Evolutionary conservation across 164 flowering plant species (phyloP), one percentile per base, ranked within the genome.

Genomic region (Liriodendron chinense): DNA sequence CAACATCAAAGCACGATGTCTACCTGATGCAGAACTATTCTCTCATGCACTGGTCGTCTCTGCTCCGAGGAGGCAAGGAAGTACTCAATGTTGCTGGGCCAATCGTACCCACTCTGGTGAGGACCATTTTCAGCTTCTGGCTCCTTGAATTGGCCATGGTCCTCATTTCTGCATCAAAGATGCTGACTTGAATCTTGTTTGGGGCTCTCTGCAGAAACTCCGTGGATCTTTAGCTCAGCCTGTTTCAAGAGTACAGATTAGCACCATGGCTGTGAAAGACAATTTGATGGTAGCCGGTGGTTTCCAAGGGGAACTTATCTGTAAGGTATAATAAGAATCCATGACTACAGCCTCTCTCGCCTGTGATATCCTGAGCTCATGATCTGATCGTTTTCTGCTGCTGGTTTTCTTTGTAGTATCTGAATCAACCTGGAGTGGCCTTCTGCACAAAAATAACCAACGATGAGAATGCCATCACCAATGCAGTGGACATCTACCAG

Each of bases 1-100:
- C 98, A 49, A 94, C 98, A 56, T 92, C 98, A 53, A 94, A 94
- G 84, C 97, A 94, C 53, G 98, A 95, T 82, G 93, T 91, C 2
- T 95, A 93, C 78, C 91, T 95, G 23, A 86, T 90, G 92, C 92
- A 93, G 78, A 91, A 92, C 75, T 92, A 87, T 77, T 93, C 98
- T 14, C 82, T 91, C 23, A 92, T 90, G 94, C 98, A 95, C 73
- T 93, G 98, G 98, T 95, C 98, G 4, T 82, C 98, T 3, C 75
- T 90, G 64, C 86, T 81, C 18, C 80, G 84, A 21, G 89, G 85
- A 71, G 88, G 88, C 28, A 84, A 83, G 75, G 98, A 95, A 82
- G 91, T 95, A 22, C 83, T 93, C 9, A 92, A 89, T 78, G 96
- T 92, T 62, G 88, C 92, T 57, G 86, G 83, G 74, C 91, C 90